A percentile compares a stretch with the other conserved stretches of the same genome.
Conservation (phyloP, 192 early-diverging fungal genomes). For the Backusella macrospora region DNA sequence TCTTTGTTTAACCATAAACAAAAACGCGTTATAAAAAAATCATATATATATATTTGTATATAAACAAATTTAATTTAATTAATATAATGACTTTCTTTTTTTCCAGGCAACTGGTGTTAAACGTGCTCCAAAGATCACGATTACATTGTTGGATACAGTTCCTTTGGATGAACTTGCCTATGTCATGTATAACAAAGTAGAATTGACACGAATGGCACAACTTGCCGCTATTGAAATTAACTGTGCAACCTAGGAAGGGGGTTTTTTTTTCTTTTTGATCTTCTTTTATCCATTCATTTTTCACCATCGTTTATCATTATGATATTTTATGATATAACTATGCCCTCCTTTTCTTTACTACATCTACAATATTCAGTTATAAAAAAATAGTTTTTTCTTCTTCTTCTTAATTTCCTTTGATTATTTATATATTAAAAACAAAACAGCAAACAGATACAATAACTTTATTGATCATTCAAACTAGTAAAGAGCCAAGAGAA, state of each 20-base stretch:
- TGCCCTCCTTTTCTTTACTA: neutral
- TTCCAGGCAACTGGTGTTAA: slow-evolving; percentile 34
- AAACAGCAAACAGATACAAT: neutral
- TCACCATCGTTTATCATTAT: neutral
- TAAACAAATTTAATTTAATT: neutral
- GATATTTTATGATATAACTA: neutral
- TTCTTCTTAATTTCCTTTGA: neutral
- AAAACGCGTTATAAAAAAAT: neutral
- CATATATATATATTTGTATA: neutral
- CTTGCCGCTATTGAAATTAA: slow-evolving; percentile 1
- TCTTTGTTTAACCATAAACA: neutral
- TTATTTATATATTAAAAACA: neutral
- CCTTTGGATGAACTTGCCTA: slow-evolving; percentile 31
- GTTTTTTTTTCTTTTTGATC: too few species aligned
- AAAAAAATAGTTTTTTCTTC: neutral
- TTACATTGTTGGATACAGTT: slow-evolving; percentile 41
- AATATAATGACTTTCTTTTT: neutral
- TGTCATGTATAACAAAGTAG: slow-evolving; percentile 35
- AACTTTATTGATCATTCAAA: neutral
- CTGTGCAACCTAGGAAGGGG: neutral
- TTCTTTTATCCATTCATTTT: neutral
- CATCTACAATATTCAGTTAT: neutral
- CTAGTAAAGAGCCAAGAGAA: too few species aligned
- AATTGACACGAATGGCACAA: slow-evolving; percentile 5
- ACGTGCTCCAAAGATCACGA: slow-evolving; percentile 44